Conservation (phyloP, 768 basidiomycete species). For the Daedaleopsis sinensis region DNA sequence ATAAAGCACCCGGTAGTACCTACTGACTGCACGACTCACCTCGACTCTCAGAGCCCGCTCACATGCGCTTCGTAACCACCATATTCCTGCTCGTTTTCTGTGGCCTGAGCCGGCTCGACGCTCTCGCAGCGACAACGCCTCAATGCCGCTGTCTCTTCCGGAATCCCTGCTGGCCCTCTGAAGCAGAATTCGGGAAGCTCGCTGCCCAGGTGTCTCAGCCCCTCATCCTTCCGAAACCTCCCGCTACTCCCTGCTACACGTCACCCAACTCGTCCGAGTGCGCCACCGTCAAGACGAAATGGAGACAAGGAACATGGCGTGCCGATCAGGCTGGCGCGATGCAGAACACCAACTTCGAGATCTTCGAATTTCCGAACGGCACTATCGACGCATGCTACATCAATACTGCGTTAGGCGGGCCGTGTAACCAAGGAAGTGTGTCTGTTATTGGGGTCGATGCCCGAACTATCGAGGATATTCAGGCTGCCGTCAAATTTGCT, state of each 20-base stretch:
- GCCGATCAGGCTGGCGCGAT: slow-evolving; percentile 43
- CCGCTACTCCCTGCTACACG: slow-evolving; percentile 45
- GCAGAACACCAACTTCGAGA: slow-evolving; percentile 38
- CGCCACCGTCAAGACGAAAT: slow-evolving; percentile 30
- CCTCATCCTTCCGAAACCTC: slow-evolving; percentile 44
- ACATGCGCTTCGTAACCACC: too few relatives aligned
- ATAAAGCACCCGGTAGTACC: too few relatives aligned
- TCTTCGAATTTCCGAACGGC: slow-evolving; percentile 40
- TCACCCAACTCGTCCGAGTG: slow-evolving; percentile 40
- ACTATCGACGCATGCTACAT: slow-evolving; percentile 55
- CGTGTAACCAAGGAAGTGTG: slow-evolving; percentile 47
- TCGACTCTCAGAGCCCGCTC: too few relatives aligned
- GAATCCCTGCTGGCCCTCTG: not conserved
- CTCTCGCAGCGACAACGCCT: not conserved
- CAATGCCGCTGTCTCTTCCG: slow-evolving; percentile 37
- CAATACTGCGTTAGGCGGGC: slow-evolving; percentile 40
- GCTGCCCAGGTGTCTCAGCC: slow-evolving; percentile 45
- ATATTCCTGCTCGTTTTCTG: too few relatives aligned
- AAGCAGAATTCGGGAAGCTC: slow-evolving; percentile 33
- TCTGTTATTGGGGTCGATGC: slow-evolving; percentile 34
- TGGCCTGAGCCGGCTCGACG: too few relatives aligned
- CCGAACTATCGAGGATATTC: slow-evolving; percentile 32
- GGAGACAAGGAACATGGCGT: slow-evolving; percentile 41
- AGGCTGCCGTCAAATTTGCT: slow-evolving; percentile 30
- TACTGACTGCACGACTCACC: too few relatives aligned